These are phyloP conservation scores for Pisolithus orientalis DNA, from an alignment of 768 basidiomycete genomes.

Conservation along the genomic window DNA sequence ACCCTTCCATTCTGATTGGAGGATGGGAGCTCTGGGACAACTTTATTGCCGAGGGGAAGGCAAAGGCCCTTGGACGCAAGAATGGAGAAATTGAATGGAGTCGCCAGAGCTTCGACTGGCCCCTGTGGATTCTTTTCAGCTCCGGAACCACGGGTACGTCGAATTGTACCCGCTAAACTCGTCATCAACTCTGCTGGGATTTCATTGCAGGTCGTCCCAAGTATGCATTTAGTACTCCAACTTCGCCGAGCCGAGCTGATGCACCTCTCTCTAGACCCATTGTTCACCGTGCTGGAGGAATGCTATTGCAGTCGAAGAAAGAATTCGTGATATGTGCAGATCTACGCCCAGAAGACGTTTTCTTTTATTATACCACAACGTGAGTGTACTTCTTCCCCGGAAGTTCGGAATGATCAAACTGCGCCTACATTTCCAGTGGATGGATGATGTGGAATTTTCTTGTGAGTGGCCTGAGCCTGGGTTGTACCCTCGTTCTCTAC, in stretches of 20 bases:
- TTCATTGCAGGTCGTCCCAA: constrained; percentile 40
- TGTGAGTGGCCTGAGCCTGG: constrained; percentile 54
- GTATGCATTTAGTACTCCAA: constrained; percentile 30
- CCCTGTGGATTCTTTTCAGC: constrained; percentile 84
- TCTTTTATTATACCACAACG: constrained; percentile 83
- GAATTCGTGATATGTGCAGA: constrained; percentile 67
- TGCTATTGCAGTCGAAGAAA: constrained; percentile 69
- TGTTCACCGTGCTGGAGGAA: constrained; percentile 73
- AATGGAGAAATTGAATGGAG: constrained; percentile 61
- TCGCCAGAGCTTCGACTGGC: constrained; percentile 61
- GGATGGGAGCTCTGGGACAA: constrained; percentile 48
- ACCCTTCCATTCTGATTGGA: constrained; percentile 27
- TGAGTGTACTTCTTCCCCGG: constrained; percentile 28
- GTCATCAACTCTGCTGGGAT: neutral
- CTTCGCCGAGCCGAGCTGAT: neutral
- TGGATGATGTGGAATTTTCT: constrained; percentile 96
- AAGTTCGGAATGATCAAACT: neutral
- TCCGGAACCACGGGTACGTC: constrained; percentile 70
- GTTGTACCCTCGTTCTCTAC: constrained; percentile 70
- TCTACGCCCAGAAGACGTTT: constrained; percentile 59
- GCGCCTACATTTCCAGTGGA: constrained; percentile 38
- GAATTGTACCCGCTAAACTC: neutral
- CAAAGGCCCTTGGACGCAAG: constrained; percentile 39
- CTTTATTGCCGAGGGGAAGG: constrained; percentile 44
- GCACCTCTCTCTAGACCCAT: constrained; percentile 48